These are phyloP conservation scores for Chlorella sp. DNA, from an alignment of 139 green algal genomes.

Conservation along the genomic window DNA sequence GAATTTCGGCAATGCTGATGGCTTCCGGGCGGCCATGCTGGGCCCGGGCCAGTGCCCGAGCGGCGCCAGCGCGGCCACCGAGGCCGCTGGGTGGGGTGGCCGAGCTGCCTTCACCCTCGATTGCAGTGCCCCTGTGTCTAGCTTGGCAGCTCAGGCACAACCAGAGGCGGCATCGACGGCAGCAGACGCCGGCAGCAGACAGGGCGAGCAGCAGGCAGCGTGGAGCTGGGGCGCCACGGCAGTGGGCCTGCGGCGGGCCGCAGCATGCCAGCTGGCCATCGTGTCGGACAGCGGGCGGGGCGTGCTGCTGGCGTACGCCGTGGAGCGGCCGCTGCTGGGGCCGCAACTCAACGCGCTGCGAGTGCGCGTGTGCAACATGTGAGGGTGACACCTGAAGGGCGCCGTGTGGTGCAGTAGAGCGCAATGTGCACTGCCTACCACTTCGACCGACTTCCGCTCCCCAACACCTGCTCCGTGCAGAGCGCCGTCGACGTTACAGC, in stretches of 20 bases:
- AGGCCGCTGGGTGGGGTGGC: conserved; percentile 1
- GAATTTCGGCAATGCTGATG: conserved; percentile 25
- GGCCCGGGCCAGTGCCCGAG: not conserved
- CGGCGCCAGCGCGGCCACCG: not conserved
- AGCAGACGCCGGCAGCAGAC: not conserved
- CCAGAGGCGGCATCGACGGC: not conserved
- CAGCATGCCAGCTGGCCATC: not conserved
- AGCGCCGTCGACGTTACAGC: conserved; percentile 6
- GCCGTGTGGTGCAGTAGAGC: not conserved
- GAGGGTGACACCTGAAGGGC: not conserved
- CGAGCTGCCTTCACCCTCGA: not conserved
- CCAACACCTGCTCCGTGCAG: not conserved
- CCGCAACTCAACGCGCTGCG: conserved; percentile 7
- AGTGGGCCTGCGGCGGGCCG: not conserved
- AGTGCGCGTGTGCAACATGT: conserved; percentile 25
- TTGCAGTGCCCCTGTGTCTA: not conserved
- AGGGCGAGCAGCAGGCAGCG: not conserved
- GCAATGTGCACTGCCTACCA: no score
- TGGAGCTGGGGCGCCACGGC: no score
- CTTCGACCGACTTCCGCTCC: not conserved
- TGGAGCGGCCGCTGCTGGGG: conserved; percentile 1
- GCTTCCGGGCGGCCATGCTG: conserved; percentile 6
- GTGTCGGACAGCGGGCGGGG: not conserved
- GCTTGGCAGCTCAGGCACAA: not conserved
- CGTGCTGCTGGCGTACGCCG: not conserved